Base-by-base conservation (phyloP, 2,329 filamentous ascomycete genomes). In the Aureobasidium sp. region DNA sequence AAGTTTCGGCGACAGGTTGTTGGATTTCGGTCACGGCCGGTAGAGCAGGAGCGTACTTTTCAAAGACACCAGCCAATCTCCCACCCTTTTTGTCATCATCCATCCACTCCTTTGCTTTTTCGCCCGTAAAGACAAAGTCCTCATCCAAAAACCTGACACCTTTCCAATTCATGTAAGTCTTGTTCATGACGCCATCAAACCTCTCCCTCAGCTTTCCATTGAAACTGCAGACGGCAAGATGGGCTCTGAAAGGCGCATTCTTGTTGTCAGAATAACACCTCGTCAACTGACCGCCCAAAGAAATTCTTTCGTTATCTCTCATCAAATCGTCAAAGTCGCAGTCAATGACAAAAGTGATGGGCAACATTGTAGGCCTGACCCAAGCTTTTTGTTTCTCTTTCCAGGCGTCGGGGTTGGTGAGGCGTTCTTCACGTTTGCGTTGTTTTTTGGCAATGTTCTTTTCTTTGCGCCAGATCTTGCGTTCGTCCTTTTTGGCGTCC, bases 251-350 rank as follows among this genome's bases (percentile, higher is more conserved):
- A 6, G 67, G 71, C 0, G 85, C 77, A 54, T 79, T 81, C 55
- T 79, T 80, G 69, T 96, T 97, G 63, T 95, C 89, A 17, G 90
- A 89, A 70, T 98, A 98, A 55, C 80, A 86, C 54, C 93, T 77
- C 7, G 89, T 95, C 57, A 98, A 77, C 69, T 98, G 93, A 54
- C 83, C 81, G 1, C 81, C 81, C 11, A 98, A 77, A 4, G 89
- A 95, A 53, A 90, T 83, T 25, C 87, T 75, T 70, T 98, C 93
- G 61, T 86, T 85, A 32, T 91, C 86, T 47, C 77, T 78, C 93
- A 98, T 98, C 64, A 90, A 79, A 37, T 86, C 76, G 67, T 98
- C 90, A 66, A 94, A 98, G 60, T 87, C 83, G 70, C 91, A 97
- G 72, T 98, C 93, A 58, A 98, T 74, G 55, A 98, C 76, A 59